Percentiles rank a stretch among this genome's conserved stretches.
phyloP scores from a whole-genome alignment of 2,329 filamentous ascomycete species.

The Exophiala sp. region DNA sequence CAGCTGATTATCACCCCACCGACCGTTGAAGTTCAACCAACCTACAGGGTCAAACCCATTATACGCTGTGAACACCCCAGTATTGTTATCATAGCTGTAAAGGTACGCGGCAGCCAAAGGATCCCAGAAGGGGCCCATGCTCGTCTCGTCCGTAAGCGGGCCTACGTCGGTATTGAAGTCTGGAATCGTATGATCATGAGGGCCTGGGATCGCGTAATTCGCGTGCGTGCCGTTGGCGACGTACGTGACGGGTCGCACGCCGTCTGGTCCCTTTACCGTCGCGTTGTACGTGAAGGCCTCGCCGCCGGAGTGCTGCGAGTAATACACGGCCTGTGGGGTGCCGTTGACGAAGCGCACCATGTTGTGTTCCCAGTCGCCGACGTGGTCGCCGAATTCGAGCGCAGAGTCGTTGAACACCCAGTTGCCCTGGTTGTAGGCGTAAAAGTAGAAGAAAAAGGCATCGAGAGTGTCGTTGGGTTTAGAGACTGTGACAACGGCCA shows the following conservation, averaged over 20 bases:
- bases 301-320: constrained; percentile 60
- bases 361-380: constrained; percentile 57
- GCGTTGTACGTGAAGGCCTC: constrained; percentile 60
- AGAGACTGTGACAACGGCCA: constrained; percentile 56
- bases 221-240: constrained; percentile 62
- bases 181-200: constrained; percentile 62
- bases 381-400: constrained; percentile 56
- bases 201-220: constrained; percentile 57
- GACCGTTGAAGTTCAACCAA: constrained; percentile 56
- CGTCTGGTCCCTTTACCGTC: constrained; percentile 50
- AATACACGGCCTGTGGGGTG: constrained; percentile 57
- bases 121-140: constrained; percentile 59
- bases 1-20: constrained; percentile 62
- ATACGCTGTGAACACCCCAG: constrained; percentile 47
- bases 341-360: constrained; percentile 58
- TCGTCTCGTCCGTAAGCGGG: constrained; percentile 52
- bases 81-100: constrained; percentile 50
- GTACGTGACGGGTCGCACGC: constrained; percentile 55
- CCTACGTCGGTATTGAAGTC: constrained; percentile 55
- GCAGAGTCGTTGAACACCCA: constrained; percentile 36
- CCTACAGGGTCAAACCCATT: constrained; percentile 46
- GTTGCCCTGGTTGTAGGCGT: constrained; percentile 46
- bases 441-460: constrained; percentile 64
- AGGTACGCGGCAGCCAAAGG: constrained; percentile 54
- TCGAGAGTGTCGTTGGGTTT: constrained; percentile 54